Conservation (phyloP, 176 grass and related monocot genomes). For the Musa troglodytarum region DNA sequence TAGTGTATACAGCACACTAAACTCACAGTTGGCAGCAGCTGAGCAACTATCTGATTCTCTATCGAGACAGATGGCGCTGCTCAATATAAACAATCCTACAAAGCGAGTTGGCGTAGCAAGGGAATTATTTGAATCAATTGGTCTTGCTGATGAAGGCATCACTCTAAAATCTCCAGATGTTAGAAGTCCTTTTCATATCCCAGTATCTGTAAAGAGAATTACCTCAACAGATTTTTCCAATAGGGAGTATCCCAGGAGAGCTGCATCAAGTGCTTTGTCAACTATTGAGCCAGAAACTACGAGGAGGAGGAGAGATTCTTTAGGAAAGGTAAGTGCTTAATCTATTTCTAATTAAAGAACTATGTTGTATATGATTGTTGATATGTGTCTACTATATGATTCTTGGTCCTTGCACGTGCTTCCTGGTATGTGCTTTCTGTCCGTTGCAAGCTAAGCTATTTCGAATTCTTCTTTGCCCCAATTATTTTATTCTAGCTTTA, state of each 20-base stretch:
- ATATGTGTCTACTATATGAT: neutral
- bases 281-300: constrained; percentile 56
- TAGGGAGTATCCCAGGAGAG: constrained; percentile 29
- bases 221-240: constrained; percentile 24
- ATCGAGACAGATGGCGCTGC: constrained; percentile 62
- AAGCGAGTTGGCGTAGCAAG: constrained; percentile 40
- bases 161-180: constrained; percentile 33
- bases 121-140: constrained; percentile 88
- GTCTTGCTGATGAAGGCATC: constrained; percentile 44
- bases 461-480: neutral
- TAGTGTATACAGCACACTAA: constrained; percentile 81
- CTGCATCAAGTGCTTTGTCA: constrained; percentile 35
- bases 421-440: neutral
- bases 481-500: neutral
- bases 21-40: constrained; percentile 79
- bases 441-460: neutral
- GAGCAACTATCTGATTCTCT: constrained; percentile 86
- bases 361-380: neutral
- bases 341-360: neutral
- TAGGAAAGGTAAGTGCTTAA: constrained; percentile 64
- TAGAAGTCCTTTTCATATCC: constrained; percentile 25
- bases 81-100: constrained; percentile 63
- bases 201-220: constrained; percentile 41
- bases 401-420: neutral
- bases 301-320: constrained; percentile 76